A percentile compares a stretch with the other conserved stretches of the same genome.
Evolutionary conservation across 768 basidiomycete species (phyloP).

Genomic region (Pulveroboletus ravenelii): DNA sequence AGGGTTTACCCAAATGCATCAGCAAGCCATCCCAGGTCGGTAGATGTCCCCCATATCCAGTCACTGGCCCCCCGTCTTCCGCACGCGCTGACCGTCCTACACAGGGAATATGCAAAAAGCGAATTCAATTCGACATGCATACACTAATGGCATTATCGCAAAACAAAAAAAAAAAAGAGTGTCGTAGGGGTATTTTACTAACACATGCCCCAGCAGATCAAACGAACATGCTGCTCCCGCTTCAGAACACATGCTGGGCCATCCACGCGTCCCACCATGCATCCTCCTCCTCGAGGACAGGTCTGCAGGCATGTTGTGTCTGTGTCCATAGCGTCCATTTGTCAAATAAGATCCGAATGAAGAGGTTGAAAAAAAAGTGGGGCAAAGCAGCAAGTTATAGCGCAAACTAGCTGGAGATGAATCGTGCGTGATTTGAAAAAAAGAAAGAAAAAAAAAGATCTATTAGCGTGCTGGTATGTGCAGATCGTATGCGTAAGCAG

Average conservation of each 20-base stretch:
- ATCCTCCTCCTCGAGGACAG: conserved; percentile 11
- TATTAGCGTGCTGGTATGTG: conserved; percentile 24
- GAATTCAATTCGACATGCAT: too few relatives aligned
- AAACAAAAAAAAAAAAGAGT: too few relatives aligned
- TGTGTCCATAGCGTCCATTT: conserved; percentile 23
- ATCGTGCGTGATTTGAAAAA: conserved; percentile 5
- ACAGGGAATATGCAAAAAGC: too few relatives aligned
- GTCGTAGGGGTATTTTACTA: conserved; percentile 2
- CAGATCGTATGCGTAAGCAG: conserved; percentile 5
- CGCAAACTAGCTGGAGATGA: not conserved
- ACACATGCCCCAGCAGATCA: conserved; percentile 8
- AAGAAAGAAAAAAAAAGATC: not conserved
- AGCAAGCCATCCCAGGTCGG: too few relatives aligned
- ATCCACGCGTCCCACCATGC: not conserved
- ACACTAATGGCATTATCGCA: too few relatives aligned
- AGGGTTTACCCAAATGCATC: too few relatives aligned
- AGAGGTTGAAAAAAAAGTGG: not conserved
- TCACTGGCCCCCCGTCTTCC: too few relatives aligned
- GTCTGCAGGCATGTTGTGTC: conserved; percentile 13
- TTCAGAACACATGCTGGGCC: not conserved
- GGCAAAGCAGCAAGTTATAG: not conserved
- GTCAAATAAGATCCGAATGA: conserved; percentile 8
- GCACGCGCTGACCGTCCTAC: too few relatives aligned
- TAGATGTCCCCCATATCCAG: too few relatives aligned
- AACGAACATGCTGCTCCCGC: conserved; percentile 20